Evolutionary conservation across 352 stramenopile genomes (phyloP), one percentile per base, ranked within the genome.

Genomic region (Phytophthora tubulina): DNA sequence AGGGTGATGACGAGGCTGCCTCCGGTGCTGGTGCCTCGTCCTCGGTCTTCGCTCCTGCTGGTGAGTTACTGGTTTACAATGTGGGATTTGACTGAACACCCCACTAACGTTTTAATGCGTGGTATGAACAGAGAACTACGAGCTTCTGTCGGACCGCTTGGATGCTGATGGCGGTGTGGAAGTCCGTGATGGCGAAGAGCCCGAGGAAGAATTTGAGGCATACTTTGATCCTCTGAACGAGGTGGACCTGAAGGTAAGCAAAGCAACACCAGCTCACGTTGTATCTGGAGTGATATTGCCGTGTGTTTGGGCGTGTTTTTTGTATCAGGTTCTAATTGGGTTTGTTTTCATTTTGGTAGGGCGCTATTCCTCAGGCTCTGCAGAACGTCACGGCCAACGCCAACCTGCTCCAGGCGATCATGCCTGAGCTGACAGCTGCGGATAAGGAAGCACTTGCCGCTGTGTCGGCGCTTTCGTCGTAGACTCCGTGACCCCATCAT

Each of bases 151-250:
- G 6, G 81, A 95, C 42, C 79, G 81, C 49, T 72, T 95, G 55
- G 78, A 90, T 55, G 74, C 31, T 3, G 70, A 60, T 5, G 73
- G 63, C n/a, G 70, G 21, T 41, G 75, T 73, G 5, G 78, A 82
- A 11, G 61, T 75, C 32, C 75, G 79, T 39, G 76, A 82, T 49
- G 79, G 72, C 35, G 84, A 86, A 53, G 82, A 90, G 32, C 70
- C 81, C 1, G 85, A 95, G 49, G 84, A 95, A 64, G 87, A 91
- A 50, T 91, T 95, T 61, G 88, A 95, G 56, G 85, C 88, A 0
- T 84, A 92, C 46, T 93, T 95, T 57, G 88, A 95, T 52, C 84
- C 88, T 15, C 70, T 95, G 21, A 93, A 91, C 57, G 88, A 95
- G 4, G 69, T 95, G 13, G 84, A 93, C 32, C 72, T 95, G 17